A percentile compares a stretch with the other conserved stretches of the same genome.
Conservation (phyloP, 2,329 filamentous ascomycete species). For the Phialophora verrucosa region DNA sequence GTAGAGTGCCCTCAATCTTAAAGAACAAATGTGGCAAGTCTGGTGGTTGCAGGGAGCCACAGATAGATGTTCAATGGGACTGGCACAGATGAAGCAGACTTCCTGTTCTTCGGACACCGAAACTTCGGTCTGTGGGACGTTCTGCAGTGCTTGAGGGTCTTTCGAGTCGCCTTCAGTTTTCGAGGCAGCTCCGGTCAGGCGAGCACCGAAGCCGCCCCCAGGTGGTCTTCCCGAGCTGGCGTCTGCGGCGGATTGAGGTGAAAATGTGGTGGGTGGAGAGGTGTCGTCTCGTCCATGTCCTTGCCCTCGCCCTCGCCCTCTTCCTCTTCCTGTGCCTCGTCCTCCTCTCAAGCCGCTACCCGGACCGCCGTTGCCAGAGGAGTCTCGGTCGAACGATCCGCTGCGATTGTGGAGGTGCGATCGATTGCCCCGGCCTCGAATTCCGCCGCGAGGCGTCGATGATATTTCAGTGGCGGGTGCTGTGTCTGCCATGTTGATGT, state of each 20-base stretch:
- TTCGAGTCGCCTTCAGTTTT: slow-evolving; percentile 43
- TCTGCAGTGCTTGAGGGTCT: slow-evolving; percentile 22
- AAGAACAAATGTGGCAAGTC: slow-evolving; percentile 93
- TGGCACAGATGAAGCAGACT: slow-evolving; percentile 97
- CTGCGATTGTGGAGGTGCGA: slow-evolving; percentile 16
- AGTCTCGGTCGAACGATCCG: slow-evolving; percentile 21
- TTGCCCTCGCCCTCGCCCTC: slow-evolving; percentile 76
- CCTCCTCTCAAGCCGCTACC: slow-evolving; percentile 19
- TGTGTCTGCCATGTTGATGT: slow-evolving; percentile 23
- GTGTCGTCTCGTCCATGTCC: slow-evolving; percentile 76
- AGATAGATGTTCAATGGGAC: slow-evolving; percentile 82
- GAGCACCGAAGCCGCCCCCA: slow-evolving; percentile 53
- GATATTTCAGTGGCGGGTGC: slow-evolving; percentile 1
- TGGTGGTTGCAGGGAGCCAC: slow-evolving; percentile 94
- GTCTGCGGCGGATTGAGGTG: slow-evolving; percentile 44
- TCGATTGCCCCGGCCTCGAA: slow-evolving; percentile 20
- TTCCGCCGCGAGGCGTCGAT: slow-evolving; percentile 11
- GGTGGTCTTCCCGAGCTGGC: slow-evolving; percentile 48
- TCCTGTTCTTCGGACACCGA: slow-evolving; percentile 68
- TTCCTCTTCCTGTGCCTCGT: slow-evolving; percentile 32
- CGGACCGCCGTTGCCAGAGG: slow-evolving; percentile 17
- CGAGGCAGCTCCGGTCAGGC: slow-evolving; percentile 56
- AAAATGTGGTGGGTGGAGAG: slow-evolving; percentile 19
- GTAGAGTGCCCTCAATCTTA: slow-evolving; percentile 90
- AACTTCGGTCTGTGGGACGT: slow-evolving; percentile 29